A percentile compares a stretch with the other conserved stretches of the same genome.
These are phyloP conservation scores for Phytophthora fragariae DNA, from an alignment of 352 stramenopile genomes.

Conservation along the genomic window DNA sequence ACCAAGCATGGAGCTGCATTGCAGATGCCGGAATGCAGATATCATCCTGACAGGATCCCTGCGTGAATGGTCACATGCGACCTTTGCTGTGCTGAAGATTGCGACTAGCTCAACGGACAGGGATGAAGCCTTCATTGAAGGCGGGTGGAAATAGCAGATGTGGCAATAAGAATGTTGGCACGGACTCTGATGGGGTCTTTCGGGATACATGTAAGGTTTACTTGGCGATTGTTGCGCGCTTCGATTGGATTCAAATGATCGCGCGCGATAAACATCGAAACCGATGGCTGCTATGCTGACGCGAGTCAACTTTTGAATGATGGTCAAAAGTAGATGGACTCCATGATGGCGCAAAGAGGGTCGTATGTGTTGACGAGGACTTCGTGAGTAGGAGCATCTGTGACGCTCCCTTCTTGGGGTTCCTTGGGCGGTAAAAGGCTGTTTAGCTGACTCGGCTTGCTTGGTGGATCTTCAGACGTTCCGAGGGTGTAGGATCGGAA, in stretches of 20 bases:
- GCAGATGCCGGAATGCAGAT: conserved; percentile 5
- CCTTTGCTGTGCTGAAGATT: conserved; percentile 25
- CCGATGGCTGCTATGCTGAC: not conserved
- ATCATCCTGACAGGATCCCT: conserved; percentile 9
- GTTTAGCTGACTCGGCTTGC: not conserved
- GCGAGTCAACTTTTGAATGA: not conserved
- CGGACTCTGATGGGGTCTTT: not conserved
- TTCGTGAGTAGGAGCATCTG: conserved; percentile 6
- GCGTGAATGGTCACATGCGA: conserved; percentile 15
- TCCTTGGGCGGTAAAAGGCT: not conserved
- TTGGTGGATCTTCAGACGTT: not conserved
- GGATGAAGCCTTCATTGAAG: not conserved
- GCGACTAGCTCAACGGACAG: not conserved
- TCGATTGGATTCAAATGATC: not conserved
- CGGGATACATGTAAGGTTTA: not conserved
- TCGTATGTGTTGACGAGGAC: conserved; percentile 23
- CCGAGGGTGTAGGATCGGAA: not conserved
- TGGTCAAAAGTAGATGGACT: conserved; percentile 51
- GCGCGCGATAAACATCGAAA: not conserved
- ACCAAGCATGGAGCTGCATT: conserved; percentile 27
- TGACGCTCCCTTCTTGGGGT: not conserved
- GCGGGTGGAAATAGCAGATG: not conserved
- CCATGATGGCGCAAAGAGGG: conserved; percentile 30
- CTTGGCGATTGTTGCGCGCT: not conserved
- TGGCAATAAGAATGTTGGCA: not conserved